A percentile compares a stretch with the other conserved stretches of the same genome.
These are phyloP conservation scores for Podila verticillata DNA, from an alignment of 192 early-diverging fungal species.

Conservation along the genomic window DNA sequence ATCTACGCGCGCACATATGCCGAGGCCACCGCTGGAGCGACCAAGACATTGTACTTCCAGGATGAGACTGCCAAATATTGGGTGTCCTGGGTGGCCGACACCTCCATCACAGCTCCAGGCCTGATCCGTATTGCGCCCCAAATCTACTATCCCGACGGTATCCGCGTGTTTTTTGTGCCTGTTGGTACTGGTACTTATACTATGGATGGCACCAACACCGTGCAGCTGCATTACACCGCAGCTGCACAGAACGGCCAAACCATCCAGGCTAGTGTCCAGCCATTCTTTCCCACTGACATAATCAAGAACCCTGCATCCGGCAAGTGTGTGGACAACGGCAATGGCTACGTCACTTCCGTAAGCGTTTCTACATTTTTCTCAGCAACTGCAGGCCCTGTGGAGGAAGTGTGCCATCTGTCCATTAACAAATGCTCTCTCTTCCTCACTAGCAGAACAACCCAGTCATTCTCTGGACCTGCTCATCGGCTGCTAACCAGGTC, in stretches of 20 bases:
- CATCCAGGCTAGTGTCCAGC: slow-evolving; percentile 50
- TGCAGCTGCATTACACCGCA: slow-evolving; percentile 22
- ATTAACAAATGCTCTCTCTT: too few species aligned
- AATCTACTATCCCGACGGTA: slow-evolving; percentile 49
- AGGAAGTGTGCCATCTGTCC: too few species aligned
- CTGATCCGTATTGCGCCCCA: slow-evolving; percentile 37
- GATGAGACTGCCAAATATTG: slow-evolving; percentile 45
- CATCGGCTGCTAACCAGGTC: slow-evolving; percentile 20
- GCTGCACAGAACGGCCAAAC: slow-evolving; percentile 29
- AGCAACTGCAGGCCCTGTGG: too few species aligned
- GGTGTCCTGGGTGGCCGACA: slow-evolving; percentile 42
- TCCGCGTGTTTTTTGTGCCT: slow-evolving; percentile 47
- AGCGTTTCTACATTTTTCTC: slow-evolving; percentile 1
- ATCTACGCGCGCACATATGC: slow-evolving; percentile 54
- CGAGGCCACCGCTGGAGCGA: slow-evolving; percentile 50
- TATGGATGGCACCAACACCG: slow-evolving; percentile 30
- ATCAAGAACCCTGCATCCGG: slow-evolving; percentile 35
- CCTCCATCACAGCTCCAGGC: slow-evolving; percentile 39
- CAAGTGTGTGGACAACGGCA: slow-evolving; percentile 30
- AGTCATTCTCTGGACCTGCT: slow-evolving; percentile 25
- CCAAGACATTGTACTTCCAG: slow-evolving; percentile 49
- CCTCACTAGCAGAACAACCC: slow-evolving; percentile 17
- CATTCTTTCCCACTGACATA: slow-evolving; percentile 43
- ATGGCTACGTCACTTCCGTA: slow-evolving; percentile 11
- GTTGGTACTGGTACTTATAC: slow-evolving; percentile 29